Conservation (phyloP, 2,329 filamentous ascomycete genomes). For the Capronia americana region DNA sequence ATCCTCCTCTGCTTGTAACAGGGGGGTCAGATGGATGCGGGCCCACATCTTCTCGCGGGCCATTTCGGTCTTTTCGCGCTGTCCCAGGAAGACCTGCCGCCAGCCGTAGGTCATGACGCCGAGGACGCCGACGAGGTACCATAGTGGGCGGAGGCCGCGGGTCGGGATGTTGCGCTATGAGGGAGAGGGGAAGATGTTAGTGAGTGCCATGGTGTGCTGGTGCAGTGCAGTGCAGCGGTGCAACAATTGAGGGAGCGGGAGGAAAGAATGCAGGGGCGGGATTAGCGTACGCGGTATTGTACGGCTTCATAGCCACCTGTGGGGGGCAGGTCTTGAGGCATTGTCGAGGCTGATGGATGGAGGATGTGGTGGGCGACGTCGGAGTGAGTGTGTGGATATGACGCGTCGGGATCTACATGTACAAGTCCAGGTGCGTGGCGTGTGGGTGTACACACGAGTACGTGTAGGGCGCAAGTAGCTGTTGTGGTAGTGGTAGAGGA, state of each 20-base stretch:
- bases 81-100: conserved; percentile 81
- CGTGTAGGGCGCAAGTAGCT: background rate
- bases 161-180: conserved; percentile 85
- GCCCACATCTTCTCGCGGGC: conserved; percentile 98
- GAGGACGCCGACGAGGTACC: conserved; percentile 77
- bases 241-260: conserved; percentile 35
- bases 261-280: too few relatives aligned
- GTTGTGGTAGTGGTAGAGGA: background rate
- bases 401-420: conserved; percentile 19
- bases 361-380: background rate
- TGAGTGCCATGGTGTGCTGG: background rate
- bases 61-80: conserved; percentile 90
- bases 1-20: conserved; percentile 96
- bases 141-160: conserved; percentile 83
- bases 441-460: background rate
- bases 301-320: conserved; percentile 92
- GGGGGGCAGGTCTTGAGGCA: conserved; percentile 98
- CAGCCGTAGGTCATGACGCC: conserved; percentile 87
- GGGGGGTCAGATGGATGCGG: conserved; percentile 89
- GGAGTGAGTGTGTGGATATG: background rate
- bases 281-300: conserved; percentile 90
- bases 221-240: conserved; percentile 13
- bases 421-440: conserved; percentile 5
- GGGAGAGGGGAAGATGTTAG: conserved; percentile 12
- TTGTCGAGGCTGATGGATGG: conserved; percentile 52